Base-by-base conservation (phyloP, 345 rosid genomes). In the Eucalyptus decipiens region DNA sequence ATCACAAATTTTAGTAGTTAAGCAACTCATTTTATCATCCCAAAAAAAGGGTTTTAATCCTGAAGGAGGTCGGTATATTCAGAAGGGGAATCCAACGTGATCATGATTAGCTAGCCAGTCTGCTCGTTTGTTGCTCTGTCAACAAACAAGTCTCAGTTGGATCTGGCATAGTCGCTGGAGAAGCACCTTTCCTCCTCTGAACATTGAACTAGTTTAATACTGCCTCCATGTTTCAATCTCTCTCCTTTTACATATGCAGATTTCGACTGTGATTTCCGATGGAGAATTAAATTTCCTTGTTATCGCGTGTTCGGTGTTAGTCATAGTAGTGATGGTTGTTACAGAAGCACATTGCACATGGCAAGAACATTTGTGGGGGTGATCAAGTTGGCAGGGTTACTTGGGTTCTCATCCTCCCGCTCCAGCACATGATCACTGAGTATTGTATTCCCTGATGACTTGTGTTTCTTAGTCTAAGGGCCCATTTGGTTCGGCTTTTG, bases 401-500 rank as follows among this genome's bases (percentile, higher is more conserved):
- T 76, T 76, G 83, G 81, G 83, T 76, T 76, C 47, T 76, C 83
- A 4, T 76, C 83, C 83, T 21, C 42, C 83, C 47, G 11, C 30
- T 76, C 45, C 47, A 11, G 83, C 83, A 40, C 83, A 11, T 76
- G 47, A 21, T 37, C 47, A 40, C 47, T 37, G 9, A 76, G 47
- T 21, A 21, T 76, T 6, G 47, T 40, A 76, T 76, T 76, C 83
- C 83, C 83, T 76, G 47, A 76, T 76, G 47, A 76, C 85, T 15
- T 21, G 8, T 72, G 26, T 32, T 72, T 19, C 14, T 72, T 34
- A 34, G 47, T 30, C 9, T 40, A 76, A 76, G 17, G 49, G 3
- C 0, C 50, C 51, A 0, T 49, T 49, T 49, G 51, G 51, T 49
- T 49, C 0, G 3, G 7, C 6, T 49, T 49, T 15, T 49, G 3